Conservation (phyloP, 257 asterid genomes). For the Linderniella brevidens region DNA sequence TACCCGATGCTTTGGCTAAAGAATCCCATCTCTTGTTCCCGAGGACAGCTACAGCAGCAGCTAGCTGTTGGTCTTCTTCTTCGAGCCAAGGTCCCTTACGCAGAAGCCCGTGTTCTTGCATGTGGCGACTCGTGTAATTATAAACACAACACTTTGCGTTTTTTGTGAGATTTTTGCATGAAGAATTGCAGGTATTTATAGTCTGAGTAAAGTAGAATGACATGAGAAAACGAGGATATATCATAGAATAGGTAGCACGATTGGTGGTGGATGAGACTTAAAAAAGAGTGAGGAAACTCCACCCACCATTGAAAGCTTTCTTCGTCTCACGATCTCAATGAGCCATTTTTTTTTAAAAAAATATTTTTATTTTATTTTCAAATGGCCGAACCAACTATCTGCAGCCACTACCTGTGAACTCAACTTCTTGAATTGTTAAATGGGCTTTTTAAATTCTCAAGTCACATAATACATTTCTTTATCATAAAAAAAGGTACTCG, state of each 20-base stretch:
- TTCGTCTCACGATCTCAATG: too few relatives aligned
- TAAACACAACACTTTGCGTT: too few relatives aligned
- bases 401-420: too few relatives aligned
- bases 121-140: conserved; percentile 2
- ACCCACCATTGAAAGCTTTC: too few relatives aligned
- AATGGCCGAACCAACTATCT: too few relatives aligned
- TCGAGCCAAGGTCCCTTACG: conserved; percentile 66
- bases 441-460: too few relatives aligned
- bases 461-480: too few relatives aligned
- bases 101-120: conserved; percentile 24
- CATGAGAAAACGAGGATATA: conserved; percentile 18
- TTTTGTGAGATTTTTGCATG: neutral
- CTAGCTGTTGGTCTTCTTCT: conserved; percentile 45
- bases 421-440: too few relatives aligned
- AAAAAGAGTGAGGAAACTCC: too few relatives aligned
- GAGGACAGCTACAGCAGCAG: conserved; percentile 27
- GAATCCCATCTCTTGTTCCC: conserved; percentile 65
- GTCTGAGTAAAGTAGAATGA: neutral
- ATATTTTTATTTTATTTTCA: too few relatives aligned
- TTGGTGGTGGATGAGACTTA: conserved; percentile 7
- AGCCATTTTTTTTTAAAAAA: too few relatives aligned
- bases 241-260: conserved; percentile 18
- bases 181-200: conserved; percentile 6
- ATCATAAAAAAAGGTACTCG: too few relatives aligned
- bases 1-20: conserved; percentile 63